Percentiles rank a stretch among this genome's conserved stretches.
phyloP scores from a whole-genome alignment of 768 basidiomycete genomes.

The Psilocybe cyanescens region DNA sequence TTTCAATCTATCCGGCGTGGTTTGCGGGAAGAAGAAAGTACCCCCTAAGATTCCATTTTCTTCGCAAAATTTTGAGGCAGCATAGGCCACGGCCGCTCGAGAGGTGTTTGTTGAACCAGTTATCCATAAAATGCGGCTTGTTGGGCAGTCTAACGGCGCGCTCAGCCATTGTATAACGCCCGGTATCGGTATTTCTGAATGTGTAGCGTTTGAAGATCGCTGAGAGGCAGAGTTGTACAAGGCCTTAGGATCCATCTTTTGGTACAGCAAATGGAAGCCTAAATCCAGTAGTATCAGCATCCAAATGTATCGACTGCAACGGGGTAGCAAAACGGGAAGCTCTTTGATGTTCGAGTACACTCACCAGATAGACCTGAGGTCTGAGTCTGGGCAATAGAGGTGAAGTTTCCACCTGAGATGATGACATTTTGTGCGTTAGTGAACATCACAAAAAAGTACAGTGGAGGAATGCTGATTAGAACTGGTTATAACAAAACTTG shows the following conservation, averaged over 20 bases:
- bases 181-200: neutral
- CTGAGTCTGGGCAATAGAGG: too few species aligned
- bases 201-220: neutral
- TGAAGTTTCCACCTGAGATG: too few species aligned
- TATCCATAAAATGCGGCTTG: neutral
- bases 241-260: neutral
- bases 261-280: neutral
- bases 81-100: neutral
- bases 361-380: too few species aligned
- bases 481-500: too few species aligned
- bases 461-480: too few species aligned
- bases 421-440: too few species aligned
- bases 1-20: neutral
- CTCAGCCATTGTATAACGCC: neutral
- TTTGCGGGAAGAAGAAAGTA: neutral
- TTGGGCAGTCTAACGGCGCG: neutral
- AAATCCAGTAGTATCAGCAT: too few species aligned
- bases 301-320: too few species aligned
- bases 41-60: neutral
- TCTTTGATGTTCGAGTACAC: too few species aligned
- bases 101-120: neutral
- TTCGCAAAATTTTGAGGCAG: neutral
- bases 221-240: neutral
- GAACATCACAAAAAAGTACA: too few species aligned
- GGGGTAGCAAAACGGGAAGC: too few species aligned